Conservation (phyloP, 73 alveolate genomes). For the Paramecium sexaurelia region DNA sequence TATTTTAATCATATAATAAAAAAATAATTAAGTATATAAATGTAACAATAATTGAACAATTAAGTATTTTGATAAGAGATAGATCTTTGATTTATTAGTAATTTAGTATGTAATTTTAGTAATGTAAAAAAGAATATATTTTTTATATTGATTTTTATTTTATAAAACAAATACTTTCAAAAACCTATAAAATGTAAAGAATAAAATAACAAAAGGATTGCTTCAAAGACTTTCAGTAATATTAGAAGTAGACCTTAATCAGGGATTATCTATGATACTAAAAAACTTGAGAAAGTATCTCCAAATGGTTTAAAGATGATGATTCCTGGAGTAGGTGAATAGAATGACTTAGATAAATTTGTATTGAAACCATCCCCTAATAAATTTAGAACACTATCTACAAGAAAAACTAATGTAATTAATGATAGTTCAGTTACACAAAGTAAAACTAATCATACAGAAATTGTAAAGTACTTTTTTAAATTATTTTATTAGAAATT, state of each 20-base stretch:
- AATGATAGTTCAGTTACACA: slow-evolving; percentile 14
- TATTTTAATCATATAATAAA: too few species aligned
- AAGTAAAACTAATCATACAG: slow-evolving; percentile 17
- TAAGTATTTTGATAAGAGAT: too few species aligned
- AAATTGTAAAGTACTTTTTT: not conserved
- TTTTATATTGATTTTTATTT: not conserved
- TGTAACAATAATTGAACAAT: too few species aligned
- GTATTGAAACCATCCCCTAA: slow-evolving; percentile 25
- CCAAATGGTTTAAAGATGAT: slow-evolving; percentile 28
- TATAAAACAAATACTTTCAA: not conserved
- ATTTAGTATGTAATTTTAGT: too few species aligned
- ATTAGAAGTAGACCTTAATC: slow-evolving; percentile 42
- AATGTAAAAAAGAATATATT: not conserved
- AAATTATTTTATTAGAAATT: not conserved
- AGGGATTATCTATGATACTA: slow-evolving; percentile 27
- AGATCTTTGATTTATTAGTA: not conserved
- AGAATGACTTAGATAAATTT: slow-evolving; percentile 15
- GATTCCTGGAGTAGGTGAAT: not conserved
- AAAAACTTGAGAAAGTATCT: not conserved
- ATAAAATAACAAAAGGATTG: slow-evolving; percentile 20
- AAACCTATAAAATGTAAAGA: not conserved
- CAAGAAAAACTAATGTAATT: not conserved
- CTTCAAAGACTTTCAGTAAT: slow-evolving; percentile 8
- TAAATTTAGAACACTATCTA: slow-evolving; percentile 33
- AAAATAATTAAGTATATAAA: too few species aligned